phyloP scores from a whole-genome alignment of 179 eudicot species.

The Corrigiola litoralis region DNA sequence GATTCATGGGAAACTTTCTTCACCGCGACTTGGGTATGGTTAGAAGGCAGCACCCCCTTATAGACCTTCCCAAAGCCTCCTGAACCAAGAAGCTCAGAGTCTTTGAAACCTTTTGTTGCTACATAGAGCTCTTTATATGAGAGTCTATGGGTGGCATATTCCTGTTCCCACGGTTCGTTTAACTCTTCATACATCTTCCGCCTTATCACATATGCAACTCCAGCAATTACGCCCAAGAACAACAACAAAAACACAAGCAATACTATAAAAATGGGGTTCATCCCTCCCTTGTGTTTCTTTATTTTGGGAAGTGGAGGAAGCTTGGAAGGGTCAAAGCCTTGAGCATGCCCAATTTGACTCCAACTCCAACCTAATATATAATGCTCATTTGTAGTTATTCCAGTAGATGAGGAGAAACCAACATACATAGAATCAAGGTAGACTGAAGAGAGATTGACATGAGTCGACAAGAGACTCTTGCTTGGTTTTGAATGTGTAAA shows the following conservation, averaged over 20 bases:
- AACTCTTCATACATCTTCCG: constrained; percentile 28
- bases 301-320: constrained; percentile 27
- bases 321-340: constrained; percentile 25
- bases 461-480: constrained; percentile 20
- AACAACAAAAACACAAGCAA: constrained; percentile 1
- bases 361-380: constrained; percentile 47
- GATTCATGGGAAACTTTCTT: constrained; percentile 37
- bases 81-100: constrained; percentile 28
- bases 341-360: constrained; percentile 25
- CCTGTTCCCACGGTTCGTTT: constrained; percentile 30
- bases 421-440: constrained; percentile 33
- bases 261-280: neutral
- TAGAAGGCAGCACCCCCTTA: constrained; percentile 19
- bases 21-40: constrained; percentile 21
- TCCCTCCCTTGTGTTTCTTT: neutral
- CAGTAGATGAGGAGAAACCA: constrained; percentile 43
- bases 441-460: constrained; percentile 27
- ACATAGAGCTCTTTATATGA: constrained; percentile 23
- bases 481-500: constrained; percentile 25
- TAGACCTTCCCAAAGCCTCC: constrained; percentile 42
- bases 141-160: constrained; percentile 17
- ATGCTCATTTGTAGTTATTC: constrained; percentile 22
- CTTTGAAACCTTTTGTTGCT: constrained; percentile 34
- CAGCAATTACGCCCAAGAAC: neutral
- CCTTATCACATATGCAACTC: constrained; percentile 9